Evolutionary conservation across 108 stramenopile species (phyloP), one percentile per base, ranked within the genome.

Genomic region (Aurantiochytrium sp.): DNA sequence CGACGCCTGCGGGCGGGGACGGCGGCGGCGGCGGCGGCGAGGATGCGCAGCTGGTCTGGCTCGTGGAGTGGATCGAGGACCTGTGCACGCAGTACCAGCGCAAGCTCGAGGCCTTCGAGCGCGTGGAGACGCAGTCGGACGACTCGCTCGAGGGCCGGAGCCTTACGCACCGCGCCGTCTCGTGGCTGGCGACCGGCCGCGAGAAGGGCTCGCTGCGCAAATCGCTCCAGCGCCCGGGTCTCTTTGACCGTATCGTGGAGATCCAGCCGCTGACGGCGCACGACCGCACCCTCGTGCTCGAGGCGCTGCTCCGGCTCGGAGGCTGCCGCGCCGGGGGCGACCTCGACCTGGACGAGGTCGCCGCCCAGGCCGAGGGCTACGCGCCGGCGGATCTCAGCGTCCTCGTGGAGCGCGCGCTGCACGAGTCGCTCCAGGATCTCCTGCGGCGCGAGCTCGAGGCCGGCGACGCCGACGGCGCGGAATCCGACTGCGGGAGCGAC

Each of bases 141-240:
- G 42, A 41, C 10, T 24, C 27, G 6, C 45, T 81, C 27, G 73
- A 81, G 73, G 73, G 45, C 12, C 12, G 73, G 19, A 81, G 30
- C 39, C 2, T 81, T 12, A 48, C 45, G 73, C 73, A 48, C 32
- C 73, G 73, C 42, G 39, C 73, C 39, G 73, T 81, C 30, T 81
- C 73, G 42, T 81, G 73, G 73, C n/a, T 81, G 39, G 73, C 73
- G 21, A 81, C 73, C 73, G 73, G 73, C 42, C 73, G 73, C n/a
- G 73, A 81, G 24, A 81, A 81, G 45, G 45, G 45, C n/a, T 81
- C 73, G 17, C 24, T 81, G 45, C 73, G 73, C n/a, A 81, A 81
- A 24, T 81, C 73, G 6, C 45, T 81, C n/a, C 45, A 48, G 45
- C 73, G 73, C 39, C 45, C 73, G 15, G 73, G 73, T 12, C 73